These are phyloP conservation scores for Caloboletus firmus DNA, from an alignment of 1,284 basidiomycete species.

Conservation along the genomic window DNA sequence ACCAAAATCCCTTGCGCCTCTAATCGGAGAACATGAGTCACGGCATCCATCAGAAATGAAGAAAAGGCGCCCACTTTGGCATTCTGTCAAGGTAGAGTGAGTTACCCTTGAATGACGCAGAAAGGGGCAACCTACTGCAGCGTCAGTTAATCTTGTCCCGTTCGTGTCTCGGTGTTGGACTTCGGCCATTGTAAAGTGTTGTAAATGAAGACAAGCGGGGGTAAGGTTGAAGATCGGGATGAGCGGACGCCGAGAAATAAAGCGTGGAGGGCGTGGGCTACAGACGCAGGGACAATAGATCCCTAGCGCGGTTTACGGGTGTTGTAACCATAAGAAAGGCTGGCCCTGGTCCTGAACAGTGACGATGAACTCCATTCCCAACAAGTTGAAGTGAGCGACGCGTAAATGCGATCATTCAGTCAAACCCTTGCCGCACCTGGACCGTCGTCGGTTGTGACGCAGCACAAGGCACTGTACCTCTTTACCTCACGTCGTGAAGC, in stretches of 20 bases:
- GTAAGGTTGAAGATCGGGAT: neutral
- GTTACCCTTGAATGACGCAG: neutral
- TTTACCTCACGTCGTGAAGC: slow-evolving; percentile 2
- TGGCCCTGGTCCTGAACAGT: neutral
- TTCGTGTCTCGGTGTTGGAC: neutral
- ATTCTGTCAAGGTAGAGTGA: slow-evolving; percentile 5
- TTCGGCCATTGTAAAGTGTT: slow-evolving; percentile 5
- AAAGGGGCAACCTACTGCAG: neutral
- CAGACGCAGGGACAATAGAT: neutral
- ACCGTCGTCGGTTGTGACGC: neutral
- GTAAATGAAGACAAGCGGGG: neutral
- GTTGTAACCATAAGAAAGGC: neutral
- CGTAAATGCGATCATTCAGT: neutral
- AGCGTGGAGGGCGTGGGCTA: neutral
- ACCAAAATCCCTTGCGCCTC: slow-evolving; percentile 24
- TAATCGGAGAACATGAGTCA: neutral
- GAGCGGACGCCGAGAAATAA: slow-evolving; percentile 1
- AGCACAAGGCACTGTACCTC: neutral
- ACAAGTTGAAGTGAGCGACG: neutral
- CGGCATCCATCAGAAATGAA: neutral
- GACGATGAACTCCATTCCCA: neutral
- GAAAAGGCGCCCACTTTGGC: slow-evolving; percentile 5
- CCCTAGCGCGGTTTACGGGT: neutral
- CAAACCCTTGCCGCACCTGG: neutral
- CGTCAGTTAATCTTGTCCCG: neutral